Evolutionary conservation across 2,329 filamentous ascomycete genomes (phyloP), one percentile per base, ranked within the genome.

Genomic region (Thermothelomyces thermophilus): DNA sequence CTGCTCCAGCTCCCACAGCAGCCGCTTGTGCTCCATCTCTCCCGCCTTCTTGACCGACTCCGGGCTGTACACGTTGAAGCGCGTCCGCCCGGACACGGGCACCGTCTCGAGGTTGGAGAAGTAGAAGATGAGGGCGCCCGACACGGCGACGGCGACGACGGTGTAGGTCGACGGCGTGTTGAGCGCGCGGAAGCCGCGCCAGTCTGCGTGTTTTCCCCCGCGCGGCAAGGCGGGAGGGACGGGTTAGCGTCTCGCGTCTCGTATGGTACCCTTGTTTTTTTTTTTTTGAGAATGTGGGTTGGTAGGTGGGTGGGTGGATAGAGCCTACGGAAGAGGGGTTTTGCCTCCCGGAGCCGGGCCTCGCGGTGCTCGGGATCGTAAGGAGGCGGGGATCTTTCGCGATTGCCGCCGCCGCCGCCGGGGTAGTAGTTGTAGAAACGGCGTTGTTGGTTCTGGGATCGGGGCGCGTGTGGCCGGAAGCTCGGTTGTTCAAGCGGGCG

Each of bases 51-150:
- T 73, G 46, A 87, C 81, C 5, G 72, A 65, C 19, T 72, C 71
- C 6, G 80, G 70, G 31, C 70, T 71, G 53, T 82, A 77, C 63
- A 81, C 79, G 65, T 90, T 90, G 75, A 91, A 91, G 31, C 87
- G 77, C 59, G 73, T 73, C 8, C 87, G 78, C 0, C 84, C 83
- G 5, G 82, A 85, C 6, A 89, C 76, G 2, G 86, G 86, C 13
- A 90, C 86, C 28, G 76, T 77, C 65, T 91, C 83, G 36, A 87
- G 70, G 63, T 90, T 84, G 62, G 70, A 73, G 48, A 82, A 71
- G 70, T 89, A 90, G 63, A 89, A 82, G 8, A 63, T 62, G 1
- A 73, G 60, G 3, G 75, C 77, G 37, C 67, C 71, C n/a, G 66
- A 60, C 14, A 71, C 63, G 24, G 70, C 69, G 13, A 70, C 53